Evolutionary conservation across 768 basidiomycete species (phyloP).

Genomic region (Galerina marginata): DNA sequence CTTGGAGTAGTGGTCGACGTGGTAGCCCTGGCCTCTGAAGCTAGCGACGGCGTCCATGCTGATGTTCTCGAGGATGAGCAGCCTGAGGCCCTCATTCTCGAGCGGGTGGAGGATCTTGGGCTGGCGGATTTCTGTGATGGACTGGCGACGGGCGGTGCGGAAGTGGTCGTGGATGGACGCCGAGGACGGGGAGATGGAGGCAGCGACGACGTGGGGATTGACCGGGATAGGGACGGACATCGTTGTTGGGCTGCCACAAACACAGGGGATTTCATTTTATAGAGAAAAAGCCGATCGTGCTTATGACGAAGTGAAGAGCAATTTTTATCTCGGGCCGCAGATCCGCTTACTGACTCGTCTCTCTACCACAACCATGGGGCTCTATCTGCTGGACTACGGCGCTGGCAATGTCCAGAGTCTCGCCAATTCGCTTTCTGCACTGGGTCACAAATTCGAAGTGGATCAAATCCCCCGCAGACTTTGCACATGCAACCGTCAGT

Average conservation of each 20-base stretch:
- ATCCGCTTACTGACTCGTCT: slow-evolving; percentile 24
- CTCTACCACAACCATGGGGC: slow-evolving; percentile 38
- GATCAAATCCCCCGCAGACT: slow-evolving; percentile 83
- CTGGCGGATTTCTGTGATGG: slow-evolving; percentile 48
- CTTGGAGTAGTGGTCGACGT: slow-evolving; percentile 87
- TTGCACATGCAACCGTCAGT: slow-evolving; percentile 88
- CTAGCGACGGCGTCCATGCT: slow-evolving; percentile 85
- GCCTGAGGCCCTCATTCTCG: slow-evolving; percentile 79
- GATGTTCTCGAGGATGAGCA: slow-evolving; percentile 95
- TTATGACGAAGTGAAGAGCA: slow-evolving; percentile 25
- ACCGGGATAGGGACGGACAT: slow-evolving; percentile 57
- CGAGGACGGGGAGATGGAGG: slow-evolving; percentile 59
- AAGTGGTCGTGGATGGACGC: slow-evolving; percentile 53
- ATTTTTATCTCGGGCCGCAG: slow-evolving; percentile 22
- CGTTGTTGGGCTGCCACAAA: slow-evolving; percentile 4
- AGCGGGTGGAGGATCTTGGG: slow-evolving; percentile 81
- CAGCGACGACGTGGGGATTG: slow-evolving; percentile 49
- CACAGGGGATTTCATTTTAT: slow-evolving; percentile 14
- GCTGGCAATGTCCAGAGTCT: slow-evolving; percentile 95
- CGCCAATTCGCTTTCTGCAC: slow-evolving; percentile 85
- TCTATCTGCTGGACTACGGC: slow-evolving; percentile 96
- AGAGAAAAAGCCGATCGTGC: slow-evolving; percentile 8
- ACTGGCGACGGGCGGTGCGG: slow-evolving; percentile 32
- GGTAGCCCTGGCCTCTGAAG: slow-evolving; percentile 84
- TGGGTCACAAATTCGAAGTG: slow-evolving; percentile 90